Evolutionary conservation across 495 filamentous ascomycete species (phyloP).

Genomic region (Durotheca rogersii): DNA sequence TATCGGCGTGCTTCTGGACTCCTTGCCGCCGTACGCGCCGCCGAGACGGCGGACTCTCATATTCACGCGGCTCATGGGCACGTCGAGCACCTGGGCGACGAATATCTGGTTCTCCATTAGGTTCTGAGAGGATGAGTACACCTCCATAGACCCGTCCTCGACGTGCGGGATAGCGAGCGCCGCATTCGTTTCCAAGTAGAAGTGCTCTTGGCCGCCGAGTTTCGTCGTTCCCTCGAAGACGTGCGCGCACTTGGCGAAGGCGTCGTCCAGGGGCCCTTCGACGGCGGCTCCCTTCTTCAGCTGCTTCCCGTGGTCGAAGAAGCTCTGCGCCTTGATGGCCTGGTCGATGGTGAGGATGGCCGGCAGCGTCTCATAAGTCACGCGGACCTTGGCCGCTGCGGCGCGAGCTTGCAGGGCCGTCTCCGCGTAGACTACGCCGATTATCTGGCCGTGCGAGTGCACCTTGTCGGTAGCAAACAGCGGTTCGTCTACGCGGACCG

Average conservation of each 20-base stretch:
- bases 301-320: constrained; percentile 68
- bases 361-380: constrained; percentile 78
- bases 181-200: constrained; percentile 83
- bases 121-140: constrained; percentile 81
- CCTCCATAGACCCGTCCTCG: constrained; percentile 82
- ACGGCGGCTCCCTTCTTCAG: constrained; percentile 68
- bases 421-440: constrained; percentile 74
- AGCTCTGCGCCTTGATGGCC: constrained; percentile 63
- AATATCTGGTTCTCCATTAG: constrained; percentile 63
- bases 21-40: constrained; percentile 85
- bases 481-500: constrained; percentile 67
- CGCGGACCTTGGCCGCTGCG: constrained; percentile 67
- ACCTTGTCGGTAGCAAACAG: constrained; percentile 79
- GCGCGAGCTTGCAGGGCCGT: constrained; percentile 69
- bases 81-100: constrained; percentile 72
- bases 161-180: constrained; percentile 74
- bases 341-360: constrained; percentile 78
- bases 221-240: constrained; percentile 66
- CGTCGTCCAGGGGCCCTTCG: constrained; percentile 50
- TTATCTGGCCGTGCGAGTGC: constrained; percentile 75
- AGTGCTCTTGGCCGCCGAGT: constrained; percentile 87
- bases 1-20: constrained; percentile 75
- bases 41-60: constrained; percentile 77
- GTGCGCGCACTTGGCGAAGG: constrained; percentile 67
- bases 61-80: constrained; percentile 76